Base-by-base conservation (phyloP, 2,329 filamentous ascomycete species). In the Verticillium nubilum region DNA sequence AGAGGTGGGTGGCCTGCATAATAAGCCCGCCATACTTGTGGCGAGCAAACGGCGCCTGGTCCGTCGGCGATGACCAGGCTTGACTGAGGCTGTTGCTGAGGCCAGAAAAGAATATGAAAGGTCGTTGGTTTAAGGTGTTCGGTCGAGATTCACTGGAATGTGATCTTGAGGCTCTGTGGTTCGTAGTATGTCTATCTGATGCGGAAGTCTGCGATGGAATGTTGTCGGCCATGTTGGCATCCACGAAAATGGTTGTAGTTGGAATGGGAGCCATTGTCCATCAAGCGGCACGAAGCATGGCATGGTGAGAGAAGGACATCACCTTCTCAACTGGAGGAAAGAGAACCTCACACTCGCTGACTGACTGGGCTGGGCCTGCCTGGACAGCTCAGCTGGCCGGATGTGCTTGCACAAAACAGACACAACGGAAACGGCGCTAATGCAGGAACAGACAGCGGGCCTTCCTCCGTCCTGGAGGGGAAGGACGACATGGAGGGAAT, bases 371-470 rank as follows among this genome's bases (percentile, higher is more conserved):
- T 9, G 33, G 5, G 12, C 55, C n/a, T 25, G n/a, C 42, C 19
- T 19, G 7, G 42, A 12, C n/a, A 47, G 42, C 42, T 37, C 35
- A 47, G 42, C 42, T 13, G 19, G 42, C 19, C n/a, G 19, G 42
- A 23, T 47, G 42, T 47, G 42, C 42, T 47, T 54, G 28, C 47
- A 50, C 47, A 52, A 52, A 29, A 58, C 50, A 12, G 42, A 3
- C 42, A 47, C 42, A 25, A 47, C 7, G 19, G 26, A 15, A 54
- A 55, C 58, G 31, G 57, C 62, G 62, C 62, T 63, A 62, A 62
- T 63, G 62, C 62, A 63, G 62, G 62, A 60, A 63, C 62, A 53
- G 55, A 59, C 42, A 23, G 3, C 7, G n/a, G 42, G 23, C 42
- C n/a, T 25, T 47, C 17, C 15, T 23, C 35, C 35, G 17, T n/a